These are phyloP conservation scores for Steccherinum ochraceum DNA, from an alignment of 768 basidiomycete genomes.

Conservation along the genomic window DNA sequence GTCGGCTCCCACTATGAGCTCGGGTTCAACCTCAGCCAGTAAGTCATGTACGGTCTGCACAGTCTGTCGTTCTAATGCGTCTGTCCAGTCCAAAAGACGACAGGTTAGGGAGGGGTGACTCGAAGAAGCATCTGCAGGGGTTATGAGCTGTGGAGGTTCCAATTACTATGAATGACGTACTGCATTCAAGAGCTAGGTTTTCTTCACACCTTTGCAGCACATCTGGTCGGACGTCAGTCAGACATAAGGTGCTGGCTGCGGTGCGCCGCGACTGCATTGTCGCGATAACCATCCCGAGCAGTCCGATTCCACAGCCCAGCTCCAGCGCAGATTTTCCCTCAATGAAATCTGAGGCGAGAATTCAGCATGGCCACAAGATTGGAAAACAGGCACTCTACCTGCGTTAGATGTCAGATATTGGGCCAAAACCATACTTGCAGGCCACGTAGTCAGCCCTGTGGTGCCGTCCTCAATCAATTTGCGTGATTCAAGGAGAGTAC, in stretches of 20 bases:
- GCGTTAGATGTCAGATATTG: conserved; percentile 52
- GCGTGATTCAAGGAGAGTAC: conserved; percentile 68
- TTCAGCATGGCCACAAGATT: no score
- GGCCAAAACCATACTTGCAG: conserved; percentile 60
- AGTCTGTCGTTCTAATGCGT: conserved; percentile 36
- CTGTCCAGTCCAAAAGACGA: conserved; percentile 58
- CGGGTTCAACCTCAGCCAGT: conserved; percentile 39
- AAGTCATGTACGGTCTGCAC: conserved; percentile 19
- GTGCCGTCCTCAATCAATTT: conserved; percentile 71
- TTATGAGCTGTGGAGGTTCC: no score
- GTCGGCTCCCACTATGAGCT: conserved; percentile 70
- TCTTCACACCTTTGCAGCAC: conserved; percentile 56
- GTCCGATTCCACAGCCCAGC: conserved; percentile 72
- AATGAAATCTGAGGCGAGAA: conserved; percentile 36
- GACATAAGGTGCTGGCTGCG: conserved; percentile 25
- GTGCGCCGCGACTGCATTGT: conserved; percentile 39
- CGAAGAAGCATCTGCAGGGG: conserved; percentile 47
- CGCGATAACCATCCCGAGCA: conserved; percentile 59
- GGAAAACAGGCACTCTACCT: no score
- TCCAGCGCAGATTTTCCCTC: conserved; percentile 50
- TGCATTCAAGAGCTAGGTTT: conserved; percentile 61
- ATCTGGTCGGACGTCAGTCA: conserved; percentile 61
- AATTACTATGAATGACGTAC: conserved; percentile 35
- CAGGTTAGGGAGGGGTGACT: conserved; percentile 39
- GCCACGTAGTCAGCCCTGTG: conserved; percentile 77